Evolutionary conservation across 805 yeast species (phyloP).

Genomic region (Ogataea corticis): DNA sequence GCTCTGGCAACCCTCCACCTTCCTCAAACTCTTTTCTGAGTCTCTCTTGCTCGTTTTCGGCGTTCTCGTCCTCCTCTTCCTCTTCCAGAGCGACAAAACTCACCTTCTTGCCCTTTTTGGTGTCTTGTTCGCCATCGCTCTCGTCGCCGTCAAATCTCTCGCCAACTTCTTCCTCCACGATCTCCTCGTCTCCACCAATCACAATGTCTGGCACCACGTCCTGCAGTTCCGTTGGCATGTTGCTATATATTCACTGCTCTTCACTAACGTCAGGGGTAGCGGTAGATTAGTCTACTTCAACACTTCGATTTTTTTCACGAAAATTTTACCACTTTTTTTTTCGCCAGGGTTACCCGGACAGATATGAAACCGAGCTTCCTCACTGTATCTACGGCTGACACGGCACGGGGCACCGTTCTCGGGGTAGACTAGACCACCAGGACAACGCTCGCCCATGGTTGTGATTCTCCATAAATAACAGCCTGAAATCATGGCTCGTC

Average conservation of each 20-base stretch:
- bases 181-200: constrained; percentile 55
- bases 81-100: constrained; percentile 71
- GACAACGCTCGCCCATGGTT: too few species aligned
- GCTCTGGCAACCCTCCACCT: constrained; percentile 98
- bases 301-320: constrained; percentile 11
- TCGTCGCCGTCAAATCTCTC: constrained; percentile 35
- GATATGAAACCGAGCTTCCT: constrained; percentile 1
- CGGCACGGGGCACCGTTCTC: too few species aligned
- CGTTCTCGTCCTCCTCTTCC: constrained; percentile 52
- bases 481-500: too few species aligned
- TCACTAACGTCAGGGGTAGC: neutral
- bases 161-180: constrained; percentile 33
- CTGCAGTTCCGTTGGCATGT: constrained; percentile 78
- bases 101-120: constrained; percentile 64
- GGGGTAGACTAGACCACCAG: too few species aligned
- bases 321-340: neutral
- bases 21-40: constrained; percentile 88
- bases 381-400: too few species aligned
- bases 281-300: constrained; percentile 4
- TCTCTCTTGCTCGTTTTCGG: constrained; percentile 66
- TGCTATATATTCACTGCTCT: neutral
- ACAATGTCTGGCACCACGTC: constrained; percentile 84
- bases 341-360: constrained; percentile 1
- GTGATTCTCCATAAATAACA: too few species aligned
- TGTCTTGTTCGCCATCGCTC: constrained; percentile 42